These are phyloP conservation scores for Cryphonectria japonica DNA, from an alignment of 2,329 filamentous ascomycete genomes.

Conservation along the genomic window DNA sequence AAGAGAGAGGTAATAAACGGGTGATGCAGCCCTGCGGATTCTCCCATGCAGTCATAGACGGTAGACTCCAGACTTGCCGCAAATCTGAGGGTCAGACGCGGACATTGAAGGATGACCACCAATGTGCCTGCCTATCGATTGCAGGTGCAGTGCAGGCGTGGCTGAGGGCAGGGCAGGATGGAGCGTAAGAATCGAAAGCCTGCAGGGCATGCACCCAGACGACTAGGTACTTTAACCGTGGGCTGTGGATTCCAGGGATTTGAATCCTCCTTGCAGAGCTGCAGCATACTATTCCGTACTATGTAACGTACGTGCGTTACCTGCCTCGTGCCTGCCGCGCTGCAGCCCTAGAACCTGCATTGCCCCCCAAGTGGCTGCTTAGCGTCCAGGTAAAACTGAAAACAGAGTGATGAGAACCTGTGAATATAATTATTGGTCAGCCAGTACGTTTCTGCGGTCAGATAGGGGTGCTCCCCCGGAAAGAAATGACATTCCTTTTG, in stretches of 20 bases:
- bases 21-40: constrained; percentile 15
- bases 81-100: constrained; percentile 3
- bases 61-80: not conserved
- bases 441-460: constrained; percentile 21
- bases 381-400: constrained; percentile 18
- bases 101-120: constrained; percentile 1
- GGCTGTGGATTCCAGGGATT: constrained; percentile 17
- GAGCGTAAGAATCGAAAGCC: not conserved
- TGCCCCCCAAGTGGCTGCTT: constrained; percentile 8
- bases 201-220: not conserved
- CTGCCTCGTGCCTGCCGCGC: not conserved
- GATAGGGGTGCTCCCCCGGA: constrained; percentile 18
- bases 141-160: not conserved
- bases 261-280: constrained; percentile 15
- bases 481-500: not conserved
- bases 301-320: not conserved
- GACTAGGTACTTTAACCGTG: constrained; percentile 1
- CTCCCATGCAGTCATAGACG: not conserved
- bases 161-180: not conserved
- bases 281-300: not conserved
- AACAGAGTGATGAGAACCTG: constrained; percentile 19
- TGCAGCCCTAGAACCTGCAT: constrained; percentile 22
- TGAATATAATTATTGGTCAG: constrained; percentile 8
- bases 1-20: not conserved
- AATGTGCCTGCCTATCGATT: not conserved